A percentile compares a stretch with the other conserved stretches of the same genome.
Conservation (phyloP, 139 green algal species). For the Chlamydomonas sphaeroides region DNA sequence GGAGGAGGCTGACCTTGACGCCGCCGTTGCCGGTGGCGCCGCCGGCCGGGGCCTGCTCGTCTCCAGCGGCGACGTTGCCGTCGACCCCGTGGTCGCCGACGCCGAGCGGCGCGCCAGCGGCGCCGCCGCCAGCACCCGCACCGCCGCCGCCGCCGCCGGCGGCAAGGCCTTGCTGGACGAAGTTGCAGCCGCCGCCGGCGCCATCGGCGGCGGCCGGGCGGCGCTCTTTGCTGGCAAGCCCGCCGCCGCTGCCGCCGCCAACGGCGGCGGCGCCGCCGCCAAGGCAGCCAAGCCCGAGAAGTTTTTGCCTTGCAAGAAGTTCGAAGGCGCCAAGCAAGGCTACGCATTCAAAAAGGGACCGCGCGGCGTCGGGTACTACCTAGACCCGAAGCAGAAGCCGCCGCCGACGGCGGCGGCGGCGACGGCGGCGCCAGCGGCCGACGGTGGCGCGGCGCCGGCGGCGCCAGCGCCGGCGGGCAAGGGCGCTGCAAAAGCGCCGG, state of each 20-base stretch:
- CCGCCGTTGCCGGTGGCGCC: neutral
- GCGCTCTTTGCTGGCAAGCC: neutral
- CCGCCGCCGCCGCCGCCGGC: neutral
- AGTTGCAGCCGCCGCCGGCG: neutral
- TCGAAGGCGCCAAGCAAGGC: constrained; percentile 57
- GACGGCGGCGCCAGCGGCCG: constrained; percentile 5
- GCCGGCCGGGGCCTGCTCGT: constrained; percentile 3
- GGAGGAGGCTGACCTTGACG: constrained; percentile 24
- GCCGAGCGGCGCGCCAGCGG: constrained; percentile 12
- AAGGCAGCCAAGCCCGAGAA: neutral
- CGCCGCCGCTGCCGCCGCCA: neutral
- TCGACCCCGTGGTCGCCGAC: neutral
- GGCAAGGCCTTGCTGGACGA: neutral
- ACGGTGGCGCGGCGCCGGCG: neutral
- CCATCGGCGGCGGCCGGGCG: neutral
- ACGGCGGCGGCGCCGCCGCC: neutral
- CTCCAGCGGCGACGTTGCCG: neutral
- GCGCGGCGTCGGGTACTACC: constrained; percentile 79
- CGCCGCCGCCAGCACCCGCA: constrained; percentile 13
- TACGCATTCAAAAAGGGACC: constrained; percentile 73
- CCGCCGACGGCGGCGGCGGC: neutral
- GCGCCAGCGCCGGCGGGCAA: neutral
- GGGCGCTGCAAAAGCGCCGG: constrained; percentile 17
- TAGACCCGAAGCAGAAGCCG: constrained; percentile 33
- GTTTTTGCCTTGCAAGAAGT: constrained; percentile 57